Evolutionary conservation across 1,284 basidiomycete species (phyloP).

Genomic region (Rhodotorula sp.): DNA sequence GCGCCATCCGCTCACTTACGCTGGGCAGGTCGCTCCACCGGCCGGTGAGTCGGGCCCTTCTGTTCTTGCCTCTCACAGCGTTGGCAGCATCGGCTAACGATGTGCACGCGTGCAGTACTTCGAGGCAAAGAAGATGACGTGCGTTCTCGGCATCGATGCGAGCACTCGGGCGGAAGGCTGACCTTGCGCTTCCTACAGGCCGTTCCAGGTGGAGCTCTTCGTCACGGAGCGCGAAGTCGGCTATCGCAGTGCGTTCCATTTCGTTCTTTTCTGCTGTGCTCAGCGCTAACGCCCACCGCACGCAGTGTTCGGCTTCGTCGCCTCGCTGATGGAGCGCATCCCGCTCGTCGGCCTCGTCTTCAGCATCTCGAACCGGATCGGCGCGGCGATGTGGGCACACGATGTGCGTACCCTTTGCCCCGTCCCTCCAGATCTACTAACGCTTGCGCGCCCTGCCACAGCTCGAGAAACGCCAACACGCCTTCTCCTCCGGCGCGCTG

Average conservation of each 20-base stretch:
- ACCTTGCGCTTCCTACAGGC: constrained; percentile 1
- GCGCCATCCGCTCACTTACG: constrained; percentile 43
- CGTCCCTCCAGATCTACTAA: background rate
- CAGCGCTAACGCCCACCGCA: background rate
- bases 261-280: accelerated
- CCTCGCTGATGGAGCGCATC: constrained; percentile 44
- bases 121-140: constrained; percentile 44
- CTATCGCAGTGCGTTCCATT: constrained; percentile 33
- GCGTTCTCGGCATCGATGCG: background rate
- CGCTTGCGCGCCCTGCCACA: background rate
- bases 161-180: background rate
- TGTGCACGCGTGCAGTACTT: constrained; percentile 36
- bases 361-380: constrained; percentile 48
- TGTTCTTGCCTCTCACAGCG: background rate
- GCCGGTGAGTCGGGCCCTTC: constrained; percentile 17
- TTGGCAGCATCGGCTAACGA: background rate
- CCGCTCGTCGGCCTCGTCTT: constrained; percentile 48
- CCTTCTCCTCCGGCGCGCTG: constrained; percentile 37
- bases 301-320: constrained; percentile 45
- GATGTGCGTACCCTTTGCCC: constrained; percentile 11
- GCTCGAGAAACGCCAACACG: constrained; percentile 48
- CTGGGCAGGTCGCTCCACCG: constrained; percentile 37
- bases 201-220: constrained; percentile 44
- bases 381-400: constrained; percentile 46
- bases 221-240: constrained; percentile 45